Evolutionary conservation across 2,329 filamentous ascomycete genomes (phyloP), one percentile per base, ranked within the genome.

Genomic region (Pseudohalonectria lignicola): DNA sequence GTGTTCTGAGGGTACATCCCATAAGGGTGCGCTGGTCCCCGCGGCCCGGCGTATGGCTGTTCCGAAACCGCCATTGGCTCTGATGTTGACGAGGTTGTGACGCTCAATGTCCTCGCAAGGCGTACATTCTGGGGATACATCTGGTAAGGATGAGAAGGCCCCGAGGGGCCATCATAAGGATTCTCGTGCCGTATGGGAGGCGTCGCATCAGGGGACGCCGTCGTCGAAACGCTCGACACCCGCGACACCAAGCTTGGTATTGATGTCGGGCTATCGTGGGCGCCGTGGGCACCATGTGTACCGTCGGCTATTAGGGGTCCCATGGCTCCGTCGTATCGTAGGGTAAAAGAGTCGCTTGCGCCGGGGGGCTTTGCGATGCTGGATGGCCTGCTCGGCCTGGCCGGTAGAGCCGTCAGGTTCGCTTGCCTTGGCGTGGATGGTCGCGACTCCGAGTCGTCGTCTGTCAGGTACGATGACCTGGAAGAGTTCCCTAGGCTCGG

Each of bases 1-100:
- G 83, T 85, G 47, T 78, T 86, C 54, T 95, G 88, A 5, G 84
- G 72, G 50, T 94, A 95, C 68, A 94, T 75, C 30, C 71, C 75
- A 54, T 95, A 95, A 0, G 87, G 87, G 53, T 94, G 87, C 42
- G 84, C 76, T 8, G 87, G 87, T 3, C 76, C 76, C 36, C 67
- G 73, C 11, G 74, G 65, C 15, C 76, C 73, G 10, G 66, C 66
- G 47, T 80, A 76, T 3, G 78, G 71, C 45, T 48, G 53, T 18
- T 58, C 55, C 10, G 53, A 53, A 5, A 48, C 55, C 6, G 26
- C 13, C 1, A 53, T 52, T 5, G 48, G 44, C 13, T 58, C 51
- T 2, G 49, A 44, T 6, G 54, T 52, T 61, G 69, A 53, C 71
- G 69, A 59, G 12, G 71, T 67, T 18, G 70, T 72, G 32, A 73